Conservation (phyloP, 495 filamentous ascomycete genomes). For the Aspergillus hancockii region DNA sequence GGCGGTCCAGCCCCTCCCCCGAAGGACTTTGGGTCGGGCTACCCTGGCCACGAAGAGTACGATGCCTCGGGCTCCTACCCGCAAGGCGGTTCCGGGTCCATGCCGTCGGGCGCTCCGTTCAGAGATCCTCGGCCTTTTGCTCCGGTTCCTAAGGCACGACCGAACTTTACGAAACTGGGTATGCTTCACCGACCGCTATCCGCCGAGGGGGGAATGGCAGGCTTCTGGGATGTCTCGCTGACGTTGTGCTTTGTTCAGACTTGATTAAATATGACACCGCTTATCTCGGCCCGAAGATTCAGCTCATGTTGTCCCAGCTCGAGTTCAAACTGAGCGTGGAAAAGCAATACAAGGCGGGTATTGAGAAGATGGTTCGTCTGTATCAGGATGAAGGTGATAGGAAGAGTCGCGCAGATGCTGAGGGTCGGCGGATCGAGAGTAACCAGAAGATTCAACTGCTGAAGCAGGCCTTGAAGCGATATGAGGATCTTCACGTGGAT, state of each 20-base stretch:
- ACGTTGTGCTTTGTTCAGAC: slow-evolving; percentile 54
- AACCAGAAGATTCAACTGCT: slow-evolving; percentile 96
- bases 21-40: slow-evolving; percentile 61
- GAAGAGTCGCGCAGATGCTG: slow-evolving; percentile 90
- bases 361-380: slow-evolving; percentile 98
- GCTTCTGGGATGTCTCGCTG: slow-evolving; percentile 1
- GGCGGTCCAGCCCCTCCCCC: slow-evolving; percentile 59
- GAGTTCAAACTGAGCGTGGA: slow-evolving; percentile 99
- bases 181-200: slow-evolving; percentile 14
- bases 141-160: slow-evolving; percentile 69
- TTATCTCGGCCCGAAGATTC: slow-evolving; percentile 94
- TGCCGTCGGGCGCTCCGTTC: slow-evolving; percentile 83
- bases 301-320: slow-evolving; percentile 97
- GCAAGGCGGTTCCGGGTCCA: slow-evolving; percentile 62
- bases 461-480: slow-evolving; percentile 92
- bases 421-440: slow-evolving; percentile 85
- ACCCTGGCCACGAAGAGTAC: slow-evolving; percentile 51
- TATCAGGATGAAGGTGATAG: slow-evolving; percentile 98
- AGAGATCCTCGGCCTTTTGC: slow-evolving; percentile 69
- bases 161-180: slow-evolving; percentile 98
- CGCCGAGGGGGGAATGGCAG: not conserved
- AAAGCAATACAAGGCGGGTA: slow-evolving; percentile 98
- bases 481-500: slow-evolving; percentile 96
- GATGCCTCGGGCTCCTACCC: slow-evolving; percentile 57
- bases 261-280: slow-evolving; percentile 98